Conservation (phyloP, 768 basidiomycete genomes). For the Boletus tomentosulus region DNA sequence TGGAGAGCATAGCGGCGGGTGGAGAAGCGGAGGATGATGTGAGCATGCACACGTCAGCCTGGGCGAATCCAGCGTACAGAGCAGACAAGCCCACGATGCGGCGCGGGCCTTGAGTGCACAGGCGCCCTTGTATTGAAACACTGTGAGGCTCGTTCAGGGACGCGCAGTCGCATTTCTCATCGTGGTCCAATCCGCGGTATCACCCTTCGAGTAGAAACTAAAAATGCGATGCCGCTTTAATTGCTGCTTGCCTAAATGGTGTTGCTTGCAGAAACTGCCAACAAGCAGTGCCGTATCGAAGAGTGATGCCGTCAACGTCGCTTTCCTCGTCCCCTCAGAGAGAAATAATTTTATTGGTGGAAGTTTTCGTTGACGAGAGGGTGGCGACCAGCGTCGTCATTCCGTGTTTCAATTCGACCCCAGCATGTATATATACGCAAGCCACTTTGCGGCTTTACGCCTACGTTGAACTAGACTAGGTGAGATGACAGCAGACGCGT, state of each 20-base stretch:
- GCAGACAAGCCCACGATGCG: no score
- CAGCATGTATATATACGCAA: background rate
- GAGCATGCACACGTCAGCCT: conserved; percentile 4
- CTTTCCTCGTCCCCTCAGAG: background rate
- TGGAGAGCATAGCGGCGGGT: background rate
- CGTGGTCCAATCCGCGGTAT: conserved; percentile 11
- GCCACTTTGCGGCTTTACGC: no score
- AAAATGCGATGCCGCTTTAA: conserved; percentile 24
- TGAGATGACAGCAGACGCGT: conserved; percentile 18
- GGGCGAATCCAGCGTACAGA: background rate
- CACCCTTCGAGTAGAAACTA: conserved; percentile 7
- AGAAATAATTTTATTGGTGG: background rate
- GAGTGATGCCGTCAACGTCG: conserved; percentile 13
- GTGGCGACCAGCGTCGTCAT: background rate
- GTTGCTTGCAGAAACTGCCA: conserved; percentile 10
- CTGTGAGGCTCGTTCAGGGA: background rate
- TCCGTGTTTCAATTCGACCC: background rate
- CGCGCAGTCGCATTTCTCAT: background rate
- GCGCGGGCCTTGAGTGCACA: no score
- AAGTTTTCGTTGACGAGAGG: background rate
- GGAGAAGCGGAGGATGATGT: conserved; percentile 1
- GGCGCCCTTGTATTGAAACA: background rate
- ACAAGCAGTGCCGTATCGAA: conserved; percentile 5
- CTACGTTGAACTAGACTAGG: conserved; percentile 4
- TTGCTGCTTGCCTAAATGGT: conserved; percentile 21